These are phyloP conservation scores for Debaryomyces castellii DNA, from an alignment of 805 yeast genomes.

Conservation along the genomic window DNA sequence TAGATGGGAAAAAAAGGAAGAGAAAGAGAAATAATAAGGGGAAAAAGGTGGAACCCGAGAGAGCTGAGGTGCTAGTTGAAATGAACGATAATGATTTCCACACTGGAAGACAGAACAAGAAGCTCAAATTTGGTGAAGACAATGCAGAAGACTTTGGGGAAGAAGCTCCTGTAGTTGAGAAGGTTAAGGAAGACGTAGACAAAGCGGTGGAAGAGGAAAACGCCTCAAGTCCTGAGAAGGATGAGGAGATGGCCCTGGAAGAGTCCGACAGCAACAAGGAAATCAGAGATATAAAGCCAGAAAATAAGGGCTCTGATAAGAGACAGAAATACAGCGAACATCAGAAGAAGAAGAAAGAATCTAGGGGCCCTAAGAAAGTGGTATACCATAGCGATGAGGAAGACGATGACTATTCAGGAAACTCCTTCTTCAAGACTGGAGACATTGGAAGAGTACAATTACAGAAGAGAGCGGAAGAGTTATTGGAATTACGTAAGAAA, in stretches of 20 bases:
- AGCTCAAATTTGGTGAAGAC: conserved; percentile 21
- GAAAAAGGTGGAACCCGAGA: background rate
- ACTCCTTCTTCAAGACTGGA: conserved; percentile 1
- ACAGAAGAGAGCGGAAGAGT: conserved; percentile 38
- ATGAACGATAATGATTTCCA: conserved; percentile 10
- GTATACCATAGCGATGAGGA: conserved; percentile 39
- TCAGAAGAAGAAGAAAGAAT: conserved; percentile 2
- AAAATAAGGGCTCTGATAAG: background rate
- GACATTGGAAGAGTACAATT: conserved; percentile 20
- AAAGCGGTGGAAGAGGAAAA: background rate
- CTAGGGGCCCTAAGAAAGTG: conserved; percentile 15
- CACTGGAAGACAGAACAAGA: conserved; percentile 18
- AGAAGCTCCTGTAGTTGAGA: conserved; percentile 1
- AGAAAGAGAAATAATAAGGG: conserved; percentile 31
- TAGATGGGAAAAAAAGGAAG: conserved; percentile 19
- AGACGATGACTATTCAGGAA: conserved; percentile 13
- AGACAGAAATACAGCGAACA: background rate
- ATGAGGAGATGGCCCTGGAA: background rate
- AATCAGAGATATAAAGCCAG: too few relatives aligned
- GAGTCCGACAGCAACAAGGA: background rate
- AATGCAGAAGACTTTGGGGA: conserved; percentile 1
- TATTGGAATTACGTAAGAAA: conserved; percentile 52
- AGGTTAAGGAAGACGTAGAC: background rate
- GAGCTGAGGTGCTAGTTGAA: conserved; percentile 3
- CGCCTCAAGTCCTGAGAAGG: background rate